Base-by-base conservation (phyloP, 2,329 filamentous ascomycete genomes). In the Exophiala sp. region DNA sequence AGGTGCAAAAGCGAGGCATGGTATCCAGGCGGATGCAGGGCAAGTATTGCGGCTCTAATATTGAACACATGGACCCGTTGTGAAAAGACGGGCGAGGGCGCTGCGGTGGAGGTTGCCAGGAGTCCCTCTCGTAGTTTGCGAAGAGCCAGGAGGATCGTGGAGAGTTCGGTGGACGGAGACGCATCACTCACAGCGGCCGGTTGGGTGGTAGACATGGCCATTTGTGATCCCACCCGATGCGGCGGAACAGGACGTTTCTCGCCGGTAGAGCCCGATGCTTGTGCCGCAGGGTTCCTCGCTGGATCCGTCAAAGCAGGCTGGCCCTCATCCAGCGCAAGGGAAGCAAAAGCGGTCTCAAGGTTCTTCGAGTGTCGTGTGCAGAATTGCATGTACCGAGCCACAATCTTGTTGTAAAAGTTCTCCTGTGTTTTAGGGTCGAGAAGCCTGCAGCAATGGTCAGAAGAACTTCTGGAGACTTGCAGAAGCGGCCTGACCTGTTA, bases 51-150 rank as follows among this genome's bases (percentile, higher is more conserved):
- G 21, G 90, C 76, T 47, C 90, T 85, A 61, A 95, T 87, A 62
- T 87, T 88, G 73, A 97, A 97, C 55, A 95, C 81, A 69, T 97
- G 95, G 13, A 83, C 87, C 60, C 89, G 83, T n/a, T 86, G 81
- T 1, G 91, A 83, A 68, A 98, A 98, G 45, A 55, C 47, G 4
- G 80, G 74, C 64, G 95, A 86, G 29, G 76, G 73, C 16, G 90
- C 81, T 46, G 82, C 80, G 7, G 86, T 83, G 10, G 87, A 63
- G n/a, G 69, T 70, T 49, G 69, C 87, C 2, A 95, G 80, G 41
- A 97, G 83, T 19, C 85, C 90, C 72, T 98, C 93, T 49, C 93
- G 82, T 24, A 98, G 79, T 67, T 96, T 97, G 55, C 93, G 83
- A 64, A 97, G 83, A 2, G 91, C 87, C 62, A 86, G 79, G 46